Conservation (phyloP, 768 basidiomycete species). For the Phlebiopsis gigantea region DNA sequence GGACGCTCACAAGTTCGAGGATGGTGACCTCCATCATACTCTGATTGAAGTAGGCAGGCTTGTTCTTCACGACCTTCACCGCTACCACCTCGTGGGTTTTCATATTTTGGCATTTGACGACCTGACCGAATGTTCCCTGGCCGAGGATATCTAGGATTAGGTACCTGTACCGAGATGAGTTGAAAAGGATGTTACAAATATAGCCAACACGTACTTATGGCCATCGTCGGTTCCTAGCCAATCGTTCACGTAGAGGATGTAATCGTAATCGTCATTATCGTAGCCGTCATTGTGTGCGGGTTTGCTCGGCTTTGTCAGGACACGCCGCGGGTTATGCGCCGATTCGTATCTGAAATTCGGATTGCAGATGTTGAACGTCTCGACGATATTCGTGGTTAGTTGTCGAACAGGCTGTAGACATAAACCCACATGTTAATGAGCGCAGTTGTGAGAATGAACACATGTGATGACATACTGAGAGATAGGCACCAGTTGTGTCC, state of each 20-base stretch:
- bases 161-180: slow-evolving; percentile 50
- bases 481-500: slow-evolving; percentile 65
- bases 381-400: slow-evolving; percentile 80
- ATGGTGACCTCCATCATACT: slow-evolving; percentile 99
- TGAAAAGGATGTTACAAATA: slow-evolving; percentile 8
- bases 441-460: not conserved
- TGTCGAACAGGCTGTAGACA: slow-evolving; percentile 48
- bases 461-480: slow-evolving; percentile 60
- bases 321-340: slow-evolving; percentile 89
- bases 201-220: slow-evolving; percentile 67
- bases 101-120: slow-evolving; percentile 99
- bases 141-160: slow-evolving; percentile 97
- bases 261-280: slow-evolving; percentile 99
- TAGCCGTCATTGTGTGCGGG: slow-evolving; percentile 94
- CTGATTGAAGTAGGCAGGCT: slow-evolving; percentile 99
- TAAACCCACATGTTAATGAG: not conserved
- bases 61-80: slow-evolving; percentile 99
- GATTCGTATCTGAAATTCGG: slow-evolving; percentile 94
- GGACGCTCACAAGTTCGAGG: slow-evolving; percentile 77
- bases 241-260: slow-evolving; percentile 98
- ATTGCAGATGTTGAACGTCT: slow-evolving; percentile 94
- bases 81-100: slow-evolving; percentile 98
- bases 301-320: slow-evolving; percentile 96
- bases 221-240: slow-evolving; percentile 93
- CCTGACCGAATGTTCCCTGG: slow-evolving; percentile 98